Evolutionary conservation across 441 rosid genomes (phyloP), one percentile per base, ranked within the genome.

Genomic region (Brassica balearica): DNA sequence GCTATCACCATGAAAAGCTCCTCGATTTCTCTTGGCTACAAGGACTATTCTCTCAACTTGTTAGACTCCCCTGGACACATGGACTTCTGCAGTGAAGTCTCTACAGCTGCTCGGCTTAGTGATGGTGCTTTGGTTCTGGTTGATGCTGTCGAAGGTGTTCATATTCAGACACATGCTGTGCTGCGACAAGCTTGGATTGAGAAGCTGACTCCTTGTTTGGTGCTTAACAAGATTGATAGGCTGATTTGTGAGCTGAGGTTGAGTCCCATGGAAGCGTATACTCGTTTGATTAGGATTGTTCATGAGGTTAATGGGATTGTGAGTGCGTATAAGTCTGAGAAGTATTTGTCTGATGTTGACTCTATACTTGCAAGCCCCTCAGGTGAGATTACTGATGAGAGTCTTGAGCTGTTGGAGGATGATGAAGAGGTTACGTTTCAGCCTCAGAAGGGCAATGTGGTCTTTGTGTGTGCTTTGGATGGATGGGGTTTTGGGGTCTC

Each of bases 1-100:
- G 99, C 99, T 0, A 95, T 95, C 17, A 95, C 99, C 0, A 95
- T 93, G 98, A 95, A 93, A 86, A 95, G 99, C 80, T 93, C 98
- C 20, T 93, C 98, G 0, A 90, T 95, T 38, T 87, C 88, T 78
- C 94, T 95, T 41, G 73, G 63, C 0, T 93, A 84, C 36, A 86
- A 84, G 9, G 93, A 85, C n/a, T 82, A 88, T 67, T 85, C 89
- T 6, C 62, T 95, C 3, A 95, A 93, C 80, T 85, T 95, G 15
- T 92, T 93, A 38, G 99, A 95, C 36, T 93, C 99, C 20, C 99
- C 98, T 38, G 98, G 99, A 10, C 98, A 95, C 74, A 95, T 95
- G 97, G 99, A 95, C 65, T 95, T 95, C 59, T 95, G 99, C 67
- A 88, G 98, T 74, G 98, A 95, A 83, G 98, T 93, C 53, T 95